These are phyloP conservation scores for Calycina herbarum DNA, from an alignment of 2,329 filamentous ascomycete species.

Conservation along the genomic window DNA sequence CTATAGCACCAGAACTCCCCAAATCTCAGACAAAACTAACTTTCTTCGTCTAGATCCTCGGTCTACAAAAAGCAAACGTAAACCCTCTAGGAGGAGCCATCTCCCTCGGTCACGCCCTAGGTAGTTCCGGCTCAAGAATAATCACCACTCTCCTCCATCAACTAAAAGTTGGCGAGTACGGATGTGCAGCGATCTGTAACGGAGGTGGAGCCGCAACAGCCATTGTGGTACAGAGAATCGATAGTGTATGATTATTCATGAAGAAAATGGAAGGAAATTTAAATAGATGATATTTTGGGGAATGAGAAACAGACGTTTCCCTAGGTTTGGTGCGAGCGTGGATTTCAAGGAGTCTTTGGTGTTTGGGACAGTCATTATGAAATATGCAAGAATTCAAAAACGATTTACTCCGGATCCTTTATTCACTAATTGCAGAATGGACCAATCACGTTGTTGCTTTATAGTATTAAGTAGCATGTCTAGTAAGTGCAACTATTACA, in stretches of 20 bases:
- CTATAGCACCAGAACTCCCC: too few relatives aligned
- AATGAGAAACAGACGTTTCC: background rate
- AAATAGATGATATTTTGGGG: background rate
- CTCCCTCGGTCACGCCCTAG: slow-evolving; percentile 85
- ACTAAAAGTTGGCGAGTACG: slow-evolving; percentile 86
- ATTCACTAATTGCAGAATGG: too few relatives aligned
- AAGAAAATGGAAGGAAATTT: background rate
- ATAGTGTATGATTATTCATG: slow-evolving; percentile 37
- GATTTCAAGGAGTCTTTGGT: too few relatives aligned
- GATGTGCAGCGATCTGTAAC: slow-evolving; percentile 94
- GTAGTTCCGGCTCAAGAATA: slow-evolving; percentile 90
- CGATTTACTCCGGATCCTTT: too few relatives aligned
- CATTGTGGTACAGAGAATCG: slow-evolving; percentile 83
- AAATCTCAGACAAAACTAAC: too few relatives aligned
- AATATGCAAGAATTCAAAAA: too few relatives aligned
- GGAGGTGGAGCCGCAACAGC: slow-evolving; percentile 91
- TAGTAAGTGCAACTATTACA: too few relatives aligned
- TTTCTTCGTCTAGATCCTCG: slow-evolving; percentile 46
- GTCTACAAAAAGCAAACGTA: slow-evolving; percentile 74
- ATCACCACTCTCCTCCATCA: slow-evolving; percentile 89
- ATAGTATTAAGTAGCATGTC: too few relatives aligned
- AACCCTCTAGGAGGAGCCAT: slow-evolving; percentile 92
- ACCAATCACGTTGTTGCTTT: too few relatives aligned
- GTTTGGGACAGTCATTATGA: too few relatives aligned
- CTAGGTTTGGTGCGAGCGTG: too few relatives aligned